Evolutionary conservation across 345 rosid genomes (phyloP), one percentile per base, ranked within the genome.

Genomic region (Murraya koenigii): DNA sequence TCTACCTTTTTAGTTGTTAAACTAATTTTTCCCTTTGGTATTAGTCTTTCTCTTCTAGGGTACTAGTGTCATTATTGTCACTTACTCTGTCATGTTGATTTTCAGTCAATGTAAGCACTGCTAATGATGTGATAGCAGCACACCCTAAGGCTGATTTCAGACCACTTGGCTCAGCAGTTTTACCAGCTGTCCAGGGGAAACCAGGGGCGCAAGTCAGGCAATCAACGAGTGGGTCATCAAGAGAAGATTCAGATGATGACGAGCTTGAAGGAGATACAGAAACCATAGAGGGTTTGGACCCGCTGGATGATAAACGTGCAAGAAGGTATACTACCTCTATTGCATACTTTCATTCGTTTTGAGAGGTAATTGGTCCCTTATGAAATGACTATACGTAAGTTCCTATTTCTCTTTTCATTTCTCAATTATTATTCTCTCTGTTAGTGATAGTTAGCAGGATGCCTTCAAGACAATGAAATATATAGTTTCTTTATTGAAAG

Each of bases 181-280:
- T 82, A 80, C 86, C 89, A 22, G 73, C 84, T 75, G 71, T 72
- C 56, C 82, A 79, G 78, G 79, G 74, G 79, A 88, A 84, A 76
- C 54, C 81, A 58, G 93, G 83, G 59, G 49, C 58, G 33, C 91
- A 83, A 78, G 79, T 76, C 56, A 88, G 88, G 92, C 97, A 91
- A 87, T 86, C 93, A 63, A 88, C 88, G 4, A 94, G 98, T 84
- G 99, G 92, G n/a, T 94, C 97, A 35, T 94, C 98, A 0, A 86
- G 95, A 85, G 97, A 94, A 15, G 90, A 93, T 90, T 92, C 99
- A 26, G 96, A 93, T 75, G 92, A 88, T 41, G 98, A 96, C 44
- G 99, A 91, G 38, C 90, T 92, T 84, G 95, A 96, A 70, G 95
- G 91, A 74, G 98, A 94, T 80, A 92, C 87, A 26, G 98, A 87